Base-by-base conservation (phyloP, 2,329 filamentous ascomycete genomes). In the Chrysosphaeria jannelii region DNA sequence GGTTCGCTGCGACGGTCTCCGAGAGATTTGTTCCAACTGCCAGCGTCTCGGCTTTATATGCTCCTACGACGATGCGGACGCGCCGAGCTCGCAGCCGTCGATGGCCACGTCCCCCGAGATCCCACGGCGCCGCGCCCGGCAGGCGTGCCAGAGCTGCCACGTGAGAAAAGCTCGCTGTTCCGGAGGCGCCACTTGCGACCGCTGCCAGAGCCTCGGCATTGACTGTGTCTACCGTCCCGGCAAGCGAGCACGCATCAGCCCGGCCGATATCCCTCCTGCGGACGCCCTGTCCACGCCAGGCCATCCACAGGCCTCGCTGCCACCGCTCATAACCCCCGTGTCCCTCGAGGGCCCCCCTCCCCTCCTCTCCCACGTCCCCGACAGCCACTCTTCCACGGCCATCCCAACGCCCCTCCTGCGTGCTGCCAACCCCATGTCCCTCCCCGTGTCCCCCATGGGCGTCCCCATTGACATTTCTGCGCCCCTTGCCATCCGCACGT, bases 81-180 rank as follows among this genome's bases (percentile, higher is more conserved):
- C 14, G 14, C 12, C 23, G 13, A 9, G 8, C 5, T 7, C 13
- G 8, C 24, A n/a, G n/a, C n/a, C n/a, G 2, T 14, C 18, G 7
- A 8, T 17, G 5, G 27, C 31, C 32, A 25, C 38, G 40, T 32
- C 44, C 14, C 44, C 46, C 8, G 36, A 44, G 21, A 45, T 50
- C 23, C 51, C 56, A 5, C 43, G 54, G 19, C 48, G 56, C 18
- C 52, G 57, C 12, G 57, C 58, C 20, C 48, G 55, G 21, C 48
- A 57, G 36, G 57, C 57, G 14, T 62, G 57, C 32, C 45, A 53
- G 33, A 57, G 49, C 34, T 62, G 57, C 36, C 57, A 62, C 30
- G 50, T 52, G 16, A 46, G 56, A 32, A 62, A 62, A 35, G 57
- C 57, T 14, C 45, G 55, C 23, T 62, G 57, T 39, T 59, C 51